Conservation (phyloP, 2,329 filamentous ascomycete genomes). For the Metarhizium album region DNA sequence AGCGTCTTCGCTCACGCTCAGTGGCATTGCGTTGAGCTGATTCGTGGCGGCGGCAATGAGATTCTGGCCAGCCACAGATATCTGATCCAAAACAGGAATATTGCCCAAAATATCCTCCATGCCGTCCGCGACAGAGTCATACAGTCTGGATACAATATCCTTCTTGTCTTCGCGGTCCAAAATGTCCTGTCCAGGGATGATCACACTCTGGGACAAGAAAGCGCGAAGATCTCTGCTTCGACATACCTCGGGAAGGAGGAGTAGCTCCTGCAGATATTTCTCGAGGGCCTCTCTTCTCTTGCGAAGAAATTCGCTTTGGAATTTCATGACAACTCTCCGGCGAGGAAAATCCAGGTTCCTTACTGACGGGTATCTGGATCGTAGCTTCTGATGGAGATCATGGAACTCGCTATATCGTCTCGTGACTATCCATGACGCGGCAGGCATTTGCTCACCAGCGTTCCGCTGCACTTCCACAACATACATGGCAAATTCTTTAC, state of each 20-base stretch:
- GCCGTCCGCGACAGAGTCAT: conserved; percentile 92
- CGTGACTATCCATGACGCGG: conserved; percentile 90
- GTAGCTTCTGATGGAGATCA: conserved; percentile 81
- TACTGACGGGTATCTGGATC: conserved; percentile 76
- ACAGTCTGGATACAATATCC: conserved; percentile 88
- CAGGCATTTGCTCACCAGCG: conserved; percentile 90
- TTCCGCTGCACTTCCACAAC: conserved; percentile 84
- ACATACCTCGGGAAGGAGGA: conserved; percentile 85
- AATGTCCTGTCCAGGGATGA: conserved; percentile 49
- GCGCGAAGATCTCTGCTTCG: conserved; percentile 84
- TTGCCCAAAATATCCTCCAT: conserved; percentile 98
- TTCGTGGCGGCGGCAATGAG: conserved; percentile 67
- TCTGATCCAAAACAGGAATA: conserved; percentile 87
- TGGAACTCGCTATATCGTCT: conserved; percentile 95
- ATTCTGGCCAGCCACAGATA: conserved; percentile 86
- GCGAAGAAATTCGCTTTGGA: conserved; percentile 90
- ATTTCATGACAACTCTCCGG: conserved; percentile 86
- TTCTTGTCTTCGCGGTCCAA: conserved; percentile 55
- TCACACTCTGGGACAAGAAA: conserved; percentile 82
- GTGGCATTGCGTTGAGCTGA: conserved; percentile 46
- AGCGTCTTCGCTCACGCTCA: conserved; percentile 40
- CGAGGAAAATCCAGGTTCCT: conserved; percentile 85
- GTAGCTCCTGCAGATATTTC: conserved; percentile 69
- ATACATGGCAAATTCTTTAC: conserved; percentile 87
- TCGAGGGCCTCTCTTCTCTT: conserved; percentile 79